A percentile compares a stretch with the other conserved stretches of the same genome.
phyloP scores from a whole-genome alignment of 352 stramenopile species.

The Phytophthora fragariaefolia region DNA sequence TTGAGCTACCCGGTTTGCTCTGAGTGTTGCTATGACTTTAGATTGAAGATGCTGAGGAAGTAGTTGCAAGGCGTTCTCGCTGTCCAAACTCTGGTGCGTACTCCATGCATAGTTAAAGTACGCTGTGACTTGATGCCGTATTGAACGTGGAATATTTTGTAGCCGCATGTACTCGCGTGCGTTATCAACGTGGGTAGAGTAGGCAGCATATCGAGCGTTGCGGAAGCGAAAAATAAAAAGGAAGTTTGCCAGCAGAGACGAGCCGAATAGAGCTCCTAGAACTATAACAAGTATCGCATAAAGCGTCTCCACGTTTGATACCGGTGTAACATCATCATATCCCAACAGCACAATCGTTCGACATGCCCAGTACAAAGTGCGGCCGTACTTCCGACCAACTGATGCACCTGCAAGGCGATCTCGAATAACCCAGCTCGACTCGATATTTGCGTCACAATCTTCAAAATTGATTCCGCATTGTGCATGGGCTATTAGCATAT shows the following conservation, averaged over 20 bases:
- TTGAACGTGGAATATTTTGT: constrained; percentile 56
- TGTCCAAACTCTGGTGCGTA: constrained; percentile 66
- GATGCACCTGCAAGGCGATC: constrained; percentile 56
- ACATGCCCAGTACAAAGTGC: constrained; percentile 63
- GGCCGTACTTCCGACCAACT: constrained; percentile 53
- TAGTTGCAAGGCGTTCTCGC: constrained; percentile 56
- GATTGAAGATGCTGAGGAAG: constrained; percentile 66
- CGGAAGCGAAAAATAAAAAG: constrained; percentile 76
- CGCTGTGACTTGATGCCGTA: constrained; percentile 58
- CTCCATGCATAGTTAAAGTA: constrained; percentile 77
- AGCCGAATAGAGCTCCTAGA: constrained; percentile 54
- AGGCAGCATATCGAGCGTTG: constrained; percentile 56
- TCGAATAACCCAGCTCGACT: constrained; percentile 68
- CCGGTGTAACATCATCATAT: constrained; percentile 71
- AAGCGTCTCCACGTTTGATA: constrained; percentile 59
- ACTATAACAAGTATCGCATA: constrained; percentile 58
- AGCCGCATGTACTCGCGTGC: constrained; percentile 75
- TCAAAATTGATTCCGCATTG: constrained; percentile 64
- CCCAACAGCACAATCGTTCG: constrained; percentile 65
- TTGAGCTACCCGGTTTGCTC: constrained; percentile 64
- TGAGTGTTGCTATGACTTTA: constrained; percentile 61
- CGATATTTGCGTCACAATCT: constrained; percentile 39
- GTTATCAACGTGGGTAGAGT: constrained; percentile 71
- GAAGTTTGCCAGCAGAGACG: constrained; percentile 67
- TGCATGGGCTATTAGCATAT: constrained; percentile 69